Evolutionary conservation across 306 rosid species (phyloP).

Genomic region (Alnus rubra): DNA sequence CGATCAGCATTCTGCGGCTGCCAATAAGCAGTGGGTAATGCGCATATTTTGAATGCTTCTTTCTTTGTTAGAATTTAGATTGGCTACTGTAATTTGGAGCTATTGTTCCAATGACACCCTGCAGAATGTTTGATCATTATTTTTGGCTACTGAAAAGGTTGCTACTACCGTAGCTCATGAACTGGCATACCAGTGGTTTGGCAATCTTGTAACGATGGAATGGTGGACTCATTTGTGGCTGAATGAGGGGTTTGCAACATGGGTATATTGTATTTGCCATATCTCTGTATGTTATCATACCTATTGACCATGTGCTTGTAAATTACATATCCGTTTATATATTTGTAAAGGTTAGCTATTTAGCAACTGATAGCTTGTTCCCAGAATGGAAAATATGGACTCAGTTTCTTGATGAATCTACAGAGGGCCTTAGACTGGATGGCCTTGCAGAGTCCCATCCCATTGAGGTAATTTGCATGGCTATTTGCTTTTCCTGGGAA

Average conservation of each 20-base stretch:
- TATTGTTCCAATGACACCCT: conserved; percentile 17
- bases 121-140: conserved; percentile 11
- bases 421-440: conserved; percentile 78
- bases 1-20: conserved; percentile 85
- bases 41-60: conserved; percentile 26
- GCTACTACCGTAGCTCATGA: conserved; percentile 91
- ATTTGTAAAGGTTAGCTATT: conserved; percentile 75
- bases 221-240: conserved; percentile 99
- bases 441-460: conserved; percentile 97
- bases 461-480: conserved; percentile 64
- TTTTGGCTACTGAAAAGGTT: conserved; percentile 57
- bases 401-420: conserved; percentile 80
- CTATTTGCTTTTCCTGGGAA: conserved; percentile 3
- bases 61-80: conserved; percentile 19
- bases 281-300: conserved; percentile 1
- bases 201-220: conserved; percentile 97
- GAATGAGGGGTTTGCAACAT: conserved; percentile 97
- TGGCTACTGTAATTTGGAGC: conserved; percentile 25
- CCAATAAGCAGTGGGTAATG: conserved; percentile 83
- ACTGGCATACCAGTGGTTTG: conserved; percentile 98
- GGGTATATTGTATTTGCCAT: conserved; percentile 56
- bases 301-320: conserved; percentile 10
- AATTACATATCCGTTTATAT: neutral
- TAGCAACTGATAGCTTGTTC: conserved; percentile 83
- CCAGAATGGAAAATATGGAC: conserved; percentile 98